phyloP scores from a whole-genome alignment of 2,329 filamentous ascomycete genomes.

The Dothideomycetes sp. region DNA sequence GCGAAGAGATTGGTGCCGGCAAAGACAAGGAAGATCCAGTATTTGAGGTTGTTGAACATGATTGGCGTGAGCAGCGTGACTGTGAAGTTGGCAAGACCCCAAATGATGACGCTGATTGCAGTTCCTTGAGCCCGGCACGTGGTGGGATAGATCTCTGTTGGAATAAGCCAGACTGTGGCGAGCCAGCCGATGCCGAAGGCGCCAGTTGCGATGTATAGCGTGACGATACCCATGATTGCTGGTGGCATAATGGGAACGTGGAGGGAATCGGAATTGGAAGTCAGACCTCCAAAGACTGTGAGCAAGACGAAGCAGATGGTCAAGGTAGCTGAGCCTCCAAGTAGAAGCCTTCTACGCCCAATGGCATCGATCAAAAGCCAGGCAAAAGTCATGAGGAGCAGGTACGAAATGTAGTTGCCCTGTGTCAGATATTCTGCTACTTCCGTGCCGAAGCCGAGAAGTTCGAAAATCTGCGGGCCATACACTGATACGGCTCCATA shows the following conservation, averaged over 20 bases:
- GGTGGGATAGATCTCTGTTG: constrained; percentile 47
- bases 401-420: constrained; percentile 51
- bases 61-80: constrained; percentile 48
- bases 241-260: constrained; percentile 30
- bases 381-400: constrained; percentile 49
- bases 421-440: constrained; percentile 46
- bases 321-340: constrained; percentile 41
- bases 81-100: constrained; percentile 48
- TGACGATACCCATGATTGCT: constrained; percentile 40
- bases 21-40: constrained; percentile 48
- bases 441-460: constrained; percentile 43
- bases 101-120: constrained; percentile 43
- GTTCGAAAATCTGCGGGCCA: constrained; percentile 52
- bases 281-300: constrained; percentile 39
- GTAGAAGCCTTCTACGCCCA: constrained; percentile 42
- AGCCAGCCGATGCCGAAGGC: constrained; percentile 52
- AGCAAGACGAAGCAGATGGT: constrained; percentile 41
- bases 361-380: constrained; percentile 49
- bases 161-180: constrained; percentile 46
- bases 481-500: constrained; percentile 53
- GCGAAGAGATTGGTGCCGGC: constrained; percentile 43
- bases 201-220: constrained; percentile 46
- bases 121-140: constrained; percentile 44
- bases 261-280: constrained; percentile 27
- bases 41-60: constrained; percentile 48